phyloP scores from a whole-genome alignment of 2,329 filamentous ascomycete genomes.

The Microcyclospora tardicrescens region DNA sequence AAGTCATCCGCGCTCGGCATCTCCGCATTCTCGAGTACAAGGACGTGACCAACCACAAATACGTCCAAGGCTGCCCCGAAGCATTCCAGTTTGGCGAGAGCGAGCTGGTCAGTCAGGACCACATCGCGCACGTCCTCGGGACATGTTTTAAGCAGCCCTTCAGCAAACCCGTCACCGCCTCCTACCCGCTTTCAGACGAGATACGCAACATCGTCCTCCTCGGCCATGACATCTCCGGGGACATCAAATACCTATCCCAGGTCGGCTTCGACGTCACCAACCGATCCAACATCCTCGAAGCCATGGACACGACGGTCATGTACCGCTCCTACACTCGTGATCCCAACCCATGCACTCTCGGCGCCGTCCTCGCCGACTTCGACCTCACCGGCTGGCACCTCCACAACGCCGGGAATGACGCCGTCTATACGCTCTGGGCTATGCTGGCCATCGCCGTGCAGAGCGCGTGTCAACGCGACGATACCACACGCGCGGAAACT shows the following conservation, averaged over 20 bases:
- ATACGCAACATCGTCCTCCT: conserved; percentile 58
- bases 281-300: conserved; percentile 45
- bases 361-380: conserved; percentile 49
- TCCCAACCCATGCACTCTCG: conserved; percentile 41
- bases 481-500: conserved; percentile 15
- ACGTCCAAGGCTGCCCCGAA: conserved; percentile 60
- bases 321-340: conserved; percentile 50
- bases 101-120: conserved; percentile 38
- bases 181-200: conserved; percentile 14
- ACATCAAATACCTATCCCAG: conserved; percentile 53
- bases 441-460: conserved; percentile 51
- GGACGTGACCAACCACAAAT: conserved; percentile 53
- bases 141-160: conserved; percentile 46
- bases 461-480: conserved; percentile 21
- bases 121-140: conserved; percentile 36
- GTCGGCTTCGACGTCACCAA: conserved; percentile 50
- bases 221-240: conserved; percentile 58
- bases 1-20: conserved; percentile 56
- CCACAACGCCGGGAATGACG: conserved; percentile 28
- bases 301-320: conserved; percentile 60
- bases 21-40: conserved; percentile 60
- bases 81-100: conserved; percentile 59
- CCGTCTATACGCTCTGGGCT: conserved; percentile 31
- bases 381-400: conserved; percentile 44
- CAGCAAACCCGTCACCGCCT: conserved; percentile 19